A percentile compares a stretch with the other conserved stretches of the same genome.
phyloP scores from a whole-genome alignment of 768 basidiomycete species.

The Coprinellus micaceus region DNA sequence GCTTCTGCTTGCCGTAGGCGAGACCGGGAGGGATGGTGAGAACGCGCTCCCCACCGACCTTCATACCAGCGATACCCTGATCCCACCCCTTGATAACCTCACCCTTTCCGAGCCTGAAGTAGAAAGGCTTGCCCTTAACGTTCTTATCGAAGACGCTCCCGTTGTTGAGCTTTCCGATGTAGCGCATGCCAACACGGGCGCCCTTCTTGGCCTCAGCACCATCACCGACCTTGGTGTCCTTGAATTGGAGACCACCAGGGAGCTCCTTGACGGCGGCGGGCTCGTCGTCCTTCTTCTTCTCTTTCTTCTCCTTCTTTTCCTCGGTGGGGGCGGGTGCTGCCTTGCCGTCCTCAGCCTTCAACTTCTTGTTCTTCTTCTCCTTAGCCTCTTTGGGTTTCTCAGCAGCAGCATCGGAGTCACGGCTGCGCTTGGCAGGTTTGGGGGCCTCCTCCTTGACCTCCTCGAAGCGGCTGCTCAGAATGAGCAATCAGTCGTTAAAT shows the following conservation, averaged over 20 bases:
- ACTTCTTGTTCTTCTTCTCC: constrained; percentile 76
- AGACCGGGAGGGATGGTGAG: constrained; percentile 70
- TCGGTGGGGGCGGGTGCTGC: constrained; percentile 41
- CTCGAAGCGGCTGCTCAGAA: constrained; percentile 61
- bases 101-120: constrained; percentile 77
- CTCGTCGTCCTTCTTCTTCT: constrained; percentile 27
- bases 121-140: constrained; percentile 79
- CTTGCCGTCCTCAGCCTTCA: constrained; percentile 54
- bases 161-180: constrained; percentile 83
- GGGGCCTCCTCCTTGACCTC: constrained; percentile 53
- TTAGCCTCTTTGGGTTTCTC: constrained; percentile 37
- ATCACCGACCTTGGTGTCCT: constrained; percentile 73
- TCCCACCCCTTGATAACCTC: constrained; percentile 98
- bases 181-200: constrained; percentile 79
- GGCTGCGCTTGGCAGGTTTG: constrained; percentile 64
- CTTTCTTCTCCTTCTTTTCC: constrained; percentile 27
- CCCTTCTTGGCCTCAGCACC: constrained; percentile 89
- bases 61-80: constrained; percentile 88
- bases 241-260: constrained; percentile 69
- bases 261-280: constrained; percentile 43
- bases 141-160: constrained; percentile 80
- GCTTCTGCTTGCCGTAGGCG: constrained; percentile 64
- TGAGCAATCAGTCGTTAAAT: background rate
- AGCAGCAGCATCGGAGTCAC: constrained; percentile 50
- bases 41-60: constrained; percentile 81